A percentile compares a stretch with the other conserved stretches of the same genome.
phyloP scores from a whole-genome alignment of 768 basidiomycete genomes.

The Phallus indusiatus region DNA sequence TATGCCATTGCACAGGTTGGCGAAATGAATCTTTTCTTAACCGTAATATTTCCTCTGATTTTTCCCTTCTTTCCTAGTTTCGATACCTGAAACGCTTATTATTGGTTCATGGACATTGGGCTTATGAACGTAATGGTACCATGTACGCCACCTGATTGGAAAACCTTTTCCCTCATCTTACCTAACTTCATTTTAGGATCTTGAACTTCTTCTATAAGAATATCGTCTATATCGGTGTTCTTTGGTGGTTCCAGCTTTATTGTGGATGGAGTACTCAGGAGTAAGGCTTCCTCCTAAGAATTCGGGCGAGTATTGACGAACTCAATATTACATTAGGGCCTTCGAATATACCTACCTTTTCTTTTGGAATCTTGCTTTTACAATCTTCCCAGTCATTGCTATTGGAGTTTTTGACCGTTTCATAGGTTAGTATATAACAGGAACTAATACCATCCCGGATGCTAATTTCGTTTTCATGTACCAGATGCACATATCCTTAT shows the following conservation, averaged over 20 bases:
- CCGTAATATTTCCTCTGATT: not conserved
- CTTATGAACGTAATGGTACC: slow-evolving; percentile 90
- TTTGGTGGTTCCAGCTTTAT: slow-evolving; percentile 92
- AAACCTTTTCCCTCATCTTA: slow-evolving; percentile 38
- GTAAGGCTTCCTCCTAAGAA: not conserved
- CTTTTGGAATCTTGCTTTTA: slow-evolving; percentile 87
- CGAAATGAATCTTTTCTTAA: not conserved
- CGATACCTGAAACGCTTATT: slow-evolving; percentile 85
- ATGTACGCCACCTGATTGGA: slow-evolving; percentile 99
- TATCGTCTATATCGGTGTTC: slow-evolving; percentile 85
- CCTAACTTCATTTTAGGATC: slow-evolving; percentile 8
- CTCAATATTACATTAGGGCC: slow-evolving; percentile 65
- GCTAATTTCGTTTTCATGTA: not conserved
- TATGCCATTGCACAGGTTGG: slow-evolving; percentile 83
- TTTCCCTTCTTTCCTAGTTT: slow-evolving; percentile 33
- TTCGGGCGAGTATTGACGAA: slow-evolving; percentile 12
- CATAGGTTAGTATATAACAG: not conserved
- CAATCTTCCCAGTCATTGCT: slow-evolving; percentile 83
- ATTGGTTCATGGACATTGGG: slow-evolving; percentile 94
- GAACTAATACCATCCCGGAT: not conserved
- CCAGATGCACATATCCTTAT: slow-evolving; percentile 79
- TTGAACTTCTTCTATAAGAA: slow-evolving; percentile 36
- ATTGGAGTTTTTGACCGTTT: slow-evolving; percentile 39
- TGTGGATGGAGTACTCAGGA: slow-evolving; percentile 34
- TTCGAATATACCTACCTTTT: slow-evolving; percentile 93